These are phyloP conservation scores for Alternaria angustiovoidea DNA, from an alignment of 2,329 filamentous ascomycete genomes.

Conservation along the genomic window DNA sequence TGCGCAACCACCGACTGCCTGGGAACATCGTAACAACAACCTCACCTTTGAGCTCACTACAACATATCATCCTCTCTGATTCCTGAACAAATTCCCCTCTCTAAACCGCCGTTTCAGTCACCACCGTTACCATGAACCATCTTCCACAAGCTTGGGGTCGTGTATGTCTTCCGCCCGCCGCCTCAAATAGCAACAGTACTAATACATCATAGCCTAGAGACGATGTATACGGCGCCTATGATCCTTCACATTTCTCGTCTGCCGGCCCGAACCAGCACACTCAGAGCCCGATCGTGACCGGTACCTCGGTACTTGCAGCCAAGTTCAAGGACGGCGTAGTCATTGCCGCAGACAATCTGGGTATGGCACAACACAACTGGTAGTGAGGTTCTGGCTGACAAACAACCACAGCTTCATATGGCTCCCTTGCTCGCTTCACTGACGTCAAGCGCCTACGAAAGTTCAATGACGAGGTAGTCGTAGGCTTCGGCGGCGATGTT, in stretches of 20 bases:
- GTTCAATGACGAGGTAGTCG: constrained; percentile 82
- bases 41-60: constrained; percentile 28
- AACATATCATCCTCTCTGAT: constrained; percentile 8
- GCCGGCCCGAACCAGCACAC: constrained; percentile 78
- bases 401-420: constrained; percentile 79
- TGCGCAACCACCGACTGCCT: constrained; percentile 44
- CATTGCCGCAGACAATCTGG: constrained; percentile 95
- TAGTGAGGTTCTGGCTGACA: constrained; percentile 16
- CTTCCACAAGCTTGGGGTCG: constrained; percentile 72
- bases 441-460: constrained; percentile 93
- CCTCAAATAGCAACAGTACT: constrained; percentile 27
- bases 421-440: constrained; percentile 92
- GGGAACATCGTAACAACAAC: constrained; percentile 29
- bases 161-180: constrained; percentile 54
- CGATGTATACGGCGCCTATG: constrained; percentile 95
- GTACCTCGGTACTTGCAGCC: constrained; percentile 91
- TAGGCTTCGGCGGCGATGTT: constrained; percentile 96
- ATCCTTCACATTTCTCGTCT: constrained; percentile 81
- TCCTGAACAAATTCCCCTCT: not conserved
- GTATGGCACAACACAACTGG: constrained; percentile 60
- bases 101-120: constrained; percentile 4
- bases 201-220: constrained; percentile 78
- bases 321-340: constrained; percentile 98
- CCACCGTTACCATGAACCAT: constrained; percentile 65
- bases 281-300: constrained; percentile 91